phyloP scores from a whole-genome alignment of 805 yeast species.

The Metschnikowia cerradonensis region DNA sequence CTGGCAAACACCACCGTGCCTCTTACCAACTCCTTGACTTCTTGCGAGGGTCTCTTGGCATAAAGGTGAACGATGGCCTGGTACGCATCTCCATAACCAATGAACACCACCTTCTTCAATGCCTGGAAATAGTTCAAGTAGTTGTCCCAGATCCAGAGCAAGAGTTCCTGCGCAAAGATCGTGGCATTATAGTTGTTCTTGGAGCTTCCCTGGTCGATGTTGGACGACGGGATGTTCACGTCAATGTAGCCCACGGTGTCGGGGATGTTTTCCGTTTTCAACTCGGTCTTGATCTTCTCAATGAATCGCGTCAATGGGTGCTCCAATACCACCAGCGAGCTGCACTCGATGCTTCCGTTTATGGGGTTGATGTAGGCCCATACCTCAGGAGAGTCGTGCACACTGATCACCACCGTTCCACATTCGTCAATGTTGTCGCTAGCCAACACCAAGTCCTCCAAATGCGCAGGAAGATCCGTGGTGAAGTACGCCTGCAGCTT shows the following conservation, averaged over 20 bases:
- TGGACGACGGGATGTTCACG: conserved; percentile 63
- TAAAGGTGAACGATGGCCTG: conserved; percentile 81
- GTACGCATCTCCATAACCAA: conserved; percentile 88
- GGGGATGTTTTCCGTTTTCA: conserved; percentile 17
- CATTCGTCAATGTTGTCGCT: conserved; percentile 63
- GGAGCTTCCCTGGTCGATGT: neutral
- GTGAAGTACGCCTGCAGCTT: conserved; percentile 22
- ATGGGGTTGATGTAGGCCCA: conserved; percentile 85
- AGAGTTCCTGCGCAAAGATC: conserved; percentile 69
- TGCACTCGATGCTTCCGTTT: conserved; percentile 72
- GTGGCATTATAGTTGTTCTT: conserved; percentile 48
- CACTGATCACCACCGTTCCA: conserved; percentile 60
- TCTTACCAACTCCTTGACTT: conserved; percentile 55
- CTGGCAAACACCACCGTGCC: conserved; percentile 71
- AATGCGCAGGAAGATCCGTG: conserved; percentile 44
- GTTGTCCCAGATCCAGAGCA: conserved; percentile 86
- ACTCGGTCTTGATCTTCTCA: conserved; percentile 46
- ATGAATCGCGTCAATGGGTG: conserved; percentile 61
- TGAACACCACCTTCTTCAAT: conserved; percentile 65
- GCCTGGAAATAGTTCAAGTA: conserved; percentile 68
- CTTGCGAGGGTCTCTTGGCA: conserved; percentile 66
- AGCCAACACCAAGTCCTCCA: conserved; percentile 65
- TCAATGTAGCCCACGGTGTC: conserved; percentile 71
- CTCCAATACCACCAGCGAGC: conserved; percentile 71
- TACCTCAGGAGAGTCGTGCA: conserved; percentile 89